Evolutionary conservation across 306 rosid genomes (phyloP).

Genomic region (Trifolium subterraneum): DNA sequence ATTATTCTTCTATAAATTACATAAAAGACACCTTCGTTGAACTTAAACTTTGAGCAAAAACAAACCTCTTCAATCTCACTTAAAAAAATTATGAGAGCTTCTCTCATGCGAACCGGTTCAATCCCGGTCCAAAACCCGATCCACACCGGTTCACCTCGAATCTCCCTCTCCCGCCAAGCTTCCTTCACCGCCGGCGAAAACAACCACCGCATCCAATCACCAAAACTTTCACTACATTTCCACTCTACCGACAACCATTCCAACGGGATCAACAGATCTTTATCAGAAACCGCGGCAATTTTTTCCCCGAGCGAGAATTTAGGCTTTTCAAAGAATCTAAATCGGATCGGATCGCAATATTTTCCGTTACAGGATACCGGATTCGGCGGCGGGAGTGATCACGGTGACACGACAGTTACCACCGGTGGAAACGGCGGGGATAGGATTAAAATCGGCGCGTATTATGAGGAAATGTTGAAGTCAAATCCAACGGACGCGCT

Average conservation of each 20-base stretch:
- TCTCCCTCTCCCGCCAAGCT: constrained; percentile 43
- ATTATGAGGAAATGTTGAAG: constrained; percentile 70
- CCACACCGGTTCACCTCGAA: constrained; percentile 42
- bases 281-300: constrained; percentile 45
- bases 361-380: constrained; percentile 40
- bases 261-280: constrained; percentile 41
- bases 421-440: constrained; percentile 54
- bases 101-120: constrained; percentile 70
- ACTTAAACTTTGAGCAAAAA: background rate
- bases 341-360: constrained; percentile 34
- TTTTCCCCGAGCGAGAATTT: constrained; percentile 30
- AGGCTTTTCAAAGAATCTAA: constrained; percentile 11
- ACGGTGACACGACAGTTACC: background rate
- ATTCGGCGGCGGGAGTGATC: constrained; percentile 38
- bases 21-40: background rate
- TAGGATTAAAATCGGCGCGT: constrained; percentile 61
- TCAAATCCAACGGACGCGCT: constrained; percentile 79
- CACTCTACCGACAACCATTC: constrained; percentile 29
- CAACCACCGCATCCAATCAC: constrained; percentile 36
- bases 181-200: constrained; percentile 49
- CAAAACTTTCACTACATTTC: constrained; percentile 55
- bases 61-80: background rate
- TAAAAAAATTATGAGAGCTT: constrained; percentile 50
- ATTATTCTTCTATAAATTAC: background rate
- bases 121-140: constrained; percentile 45